These are phyloP conservation scores for Francoa sonchifolia DNA, from an alignment of 441 rosid genomes.

Conservation along the genomic window DNA sequence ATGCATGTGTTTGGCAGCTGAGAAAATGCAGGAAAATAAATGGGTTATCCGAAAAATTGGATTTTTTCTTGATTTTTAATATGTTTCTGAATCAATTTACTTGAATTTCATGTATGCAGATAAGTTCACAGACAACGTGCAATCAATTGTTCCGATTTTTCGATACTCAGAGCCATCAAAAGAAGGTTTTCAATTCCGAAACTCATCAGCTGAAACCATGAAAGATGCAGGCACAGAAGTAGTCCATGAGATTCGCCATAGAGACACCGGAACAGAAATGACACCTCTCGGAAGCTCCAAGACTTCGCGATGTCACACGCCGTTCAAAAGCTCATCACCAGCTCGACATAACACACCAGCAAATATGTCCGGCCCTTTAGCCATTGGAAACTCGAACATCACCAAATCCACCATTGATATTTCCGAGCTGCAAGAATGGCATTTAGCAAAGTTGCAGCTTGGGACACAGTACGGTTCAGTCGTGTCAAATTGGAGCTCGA, in stretches of 20 bases:
- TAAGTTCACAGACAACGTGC: slow-evolving; percentile 64
- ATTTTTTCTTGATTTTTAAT: background rate
- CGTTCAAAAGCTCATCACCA: slow-evolving; percentile 58
- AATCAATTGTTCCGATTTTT: slow-evolving; percentile 34
- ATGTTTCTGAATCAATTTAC: background rate
- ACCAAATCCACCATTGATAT: slow-evolving; percentile 34
- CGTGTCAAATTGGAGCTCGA: slow-evolving; percentile 76
- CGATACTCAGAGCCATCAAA: slow-evolving; percentile 46
- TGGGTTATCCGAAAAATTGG: too few relatives aligned
- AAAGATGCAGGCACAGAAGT: slow-evolving; percentile 39
- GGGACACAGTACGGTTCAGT: slow-evolving; percentile 57
- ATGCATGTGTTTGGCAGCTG: too few relatives aligned
- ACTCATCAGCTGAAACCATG: slow-evolving; percentile 29
- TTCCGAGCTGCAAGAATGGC: slow-evolving; percentile 50
- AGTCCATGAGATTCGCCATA: slow-evolving; percentile 41
- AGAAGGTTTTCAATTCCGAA: slow-evolving; percentile 66
- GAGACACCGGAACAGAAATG: slow-evolving; percentile 89
- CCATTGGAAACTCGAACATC: slow-evolving; percentile 18
- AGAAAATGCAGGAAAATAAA: too few relatives aligned
- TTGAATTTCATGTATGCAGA: slow-evolving; percentile 27
- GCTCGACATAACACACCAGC: slow-evolving; percentile 91
- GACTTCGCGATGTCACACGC: slow-evolving; percentile 69
- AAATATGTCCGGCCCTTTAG: slow-evolving; percentile 69
- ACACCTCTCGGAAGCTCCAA: slow-evolving; percentile 77
- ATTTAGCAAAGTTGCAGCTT: slow-evolving; percentile 60